These are phyloP conservation scores for Aspergillus nidulans DNA, from an alignment of 495 filamentous ascomycete species.

Conservation along the genomic window DNA sequence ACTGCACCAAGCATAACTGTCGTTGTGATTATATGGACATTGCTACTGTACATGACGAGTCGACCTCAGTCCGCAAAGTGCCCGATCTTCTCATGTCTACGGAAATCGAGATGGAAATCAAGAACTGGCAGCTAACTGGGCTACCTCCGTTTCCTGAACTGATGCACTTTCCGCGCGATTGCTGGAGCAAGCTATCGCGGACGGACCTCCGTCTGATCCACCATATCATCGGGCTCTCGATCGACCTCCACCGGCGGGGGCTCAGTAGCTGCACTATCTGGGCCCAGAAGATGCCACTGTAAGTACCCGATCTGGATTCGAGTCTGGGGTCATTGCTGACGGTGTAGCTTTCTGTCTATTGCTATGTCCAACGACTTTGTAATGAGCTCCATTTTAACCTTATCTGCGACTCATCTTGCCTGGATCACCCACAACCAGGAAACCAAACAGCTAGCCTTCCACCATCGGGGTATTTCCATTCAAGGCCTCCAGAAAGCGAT, in stretches of 20 bases:
- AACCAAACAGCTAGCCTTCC: conserved; percentile 78
- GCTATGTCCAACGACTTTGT: conserved; percentile 79
- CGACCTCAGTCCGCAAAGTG: conserved; percentile 61
- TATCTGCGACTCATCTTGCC: conserved; percentile 87
- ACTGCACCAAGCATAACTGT: conserved; percentile 98
- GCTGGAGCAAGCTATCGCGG: conserved; percentile 58
- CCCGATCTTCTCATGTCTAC: conserved; percentile 79
- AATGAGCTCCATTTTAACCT: conserved; percentile 85
- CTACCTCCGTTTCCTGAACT: conserved; percentile 84
- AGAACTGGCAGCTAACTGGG: conserved; percentile 78
- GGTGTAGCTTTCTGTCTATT: conserved; percentile 72
- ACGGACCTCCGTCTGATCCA: conserved; percentile 85
- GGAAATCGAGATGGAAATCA: conserved; percentile 73
- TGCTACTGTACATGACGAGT: conserved; percentile 56
- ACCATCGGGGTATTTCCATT: conserved; percentile 78
- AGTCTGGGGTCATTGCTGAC: not conserved
- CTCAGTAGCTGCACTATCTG: conserved; percentile 81
- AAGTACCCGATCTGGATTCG: conserved; percentile 31
- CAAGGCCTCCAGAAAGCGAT: conserved; percentile 87
- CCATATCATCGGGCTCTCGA: conserved; percentile 81
- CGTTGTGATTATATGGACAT: conserved; percentile 95
- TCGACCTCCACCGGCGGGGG: conserved; percentile 70
- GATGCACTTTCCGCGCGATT: conserved; percentile 58
- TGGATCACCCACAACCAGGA: conserved; percentile 79
- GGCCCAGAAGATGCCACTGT: conserved; percentile 91